Evolutionary conservation across 306 rosid genomes (phyloP).

Genomic region (Coriaria nepalensis): DNA sequence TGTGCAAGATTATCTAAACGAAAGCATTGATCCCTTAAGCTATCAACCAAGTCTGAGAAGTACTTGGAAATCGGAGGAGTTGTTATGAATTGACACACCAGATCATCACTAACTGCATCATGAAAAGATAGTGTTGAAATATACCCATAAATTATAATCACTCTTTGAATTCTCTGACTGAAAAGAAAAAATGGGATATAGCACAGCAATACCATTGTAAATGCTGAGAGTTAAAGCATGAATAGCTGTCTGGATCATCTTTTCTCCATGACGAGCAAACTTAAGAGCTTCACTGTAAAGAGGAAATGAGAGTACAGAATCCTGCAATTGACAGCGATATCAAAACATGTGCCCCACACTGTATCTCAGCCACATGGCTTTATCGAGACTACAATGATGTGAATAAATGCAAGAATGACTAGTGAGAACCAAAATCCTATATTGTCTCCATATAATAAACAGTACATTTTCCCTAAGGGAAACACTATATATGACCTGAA

Average conservation of each 20-base stretch:
- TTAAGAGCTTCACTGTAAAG: conserved; percentile 63
- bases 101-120: conserved; percentile 66
- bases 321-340: conserved; percentile 25
- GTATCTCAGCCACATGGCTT: too few species aligned
- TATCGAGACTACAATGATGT: too few species aligned
- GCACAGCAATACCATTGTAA: conserved; percentile 38
- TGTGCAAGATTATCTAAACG: conserved; percentile 37
- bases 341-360: too few species aligned
- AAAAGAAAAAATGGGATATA: conserved; percentile 3
- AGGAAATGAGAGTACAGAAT: conserved; percentile 68
- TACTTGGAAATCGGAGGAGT: conserved; percentile 68
- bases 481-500: too few species aligned
- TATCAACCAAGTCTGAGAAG: conserved; percentile 57
- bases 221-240: conserved; percentile 58
- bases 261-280: conserved; percentile 63
- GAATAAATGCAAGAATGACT: too few species aligned
- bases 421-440: too few species aligned
- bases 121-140: conserved; percentile 24
- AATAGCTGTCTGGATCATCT: conserved; percentile 64
- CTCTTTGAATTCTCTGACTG: neutral
- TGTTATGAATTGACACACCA: conserved; percentile 51
- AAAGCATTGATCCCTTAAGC: conserved; percentile 42
- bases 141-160: conserved; percentile 6
- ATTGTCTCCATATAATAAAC: too few species aligned
- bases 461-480: too few species aligned